phyloP scores from a whole-genome alignment of 768 basidiomycete species.

The Serendipita vermifera region DNA sequence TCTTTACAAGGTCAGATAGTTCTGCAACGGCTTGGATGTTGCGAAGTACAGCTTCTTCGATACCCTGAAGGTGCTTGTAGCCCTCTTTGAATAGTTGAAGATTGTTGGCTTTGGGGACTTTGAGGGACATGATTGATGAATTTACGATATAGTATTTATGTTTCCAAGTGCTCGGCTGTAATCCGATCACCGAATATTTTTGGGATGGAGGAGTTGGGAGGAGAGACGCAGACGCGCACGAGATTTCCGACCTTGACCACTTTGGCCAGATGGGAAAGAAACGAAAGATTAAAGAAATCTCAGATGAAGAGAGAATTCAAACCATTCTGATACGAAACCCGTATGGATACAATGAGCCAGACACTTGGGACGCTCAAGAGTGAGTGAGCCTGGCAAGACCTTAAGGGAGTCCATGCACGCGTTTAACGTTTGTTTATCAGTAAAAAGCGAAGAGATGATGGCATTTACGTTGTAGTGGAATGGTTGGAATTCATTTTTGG shows the following conservation, averaged over 20 bases:
- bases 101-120: constrained; percentile 81
- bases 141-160: too few species aligned
- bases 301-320: background rate
- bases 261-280: constrained; percentile 8
- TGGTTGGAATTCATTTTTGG: constrained; percentile 3
- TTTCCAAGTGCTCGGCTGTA: too few species aligned
- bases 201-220: too few species aligned
- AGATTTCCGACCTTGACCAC: too few species aligned
- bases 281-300: background rate
- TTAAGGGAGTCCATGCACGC: too few species aligned
- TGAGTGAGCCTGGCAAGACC: background rate
- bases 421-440: background rate
- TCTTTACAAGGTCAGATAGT: constrained; percentile 86
- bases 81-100: constrained; percentile 95
- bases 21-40: constrained; percentile 96
- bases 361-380: constrained; percentile 1
- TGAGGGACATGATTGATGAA: constrained; percentile 78
- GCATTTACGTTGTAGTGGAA: constrained; percentile 1
- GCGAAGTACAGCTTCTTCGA: constrained; percentile 94
- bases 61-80: constrained; percentile 83
- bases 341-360: constrained; percentile 3
- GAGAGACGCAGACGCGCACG: too few species aligned
- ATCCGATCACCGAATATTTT: too few species aligned
- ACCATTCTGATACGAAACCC: background rate
- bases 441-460: background rate